Percentiles rank a stretch among this genome's conserved stretches.
Conservation (phyloP, 805 yeast species). For the Wickerhamomyces hampshirensis region DNA sequence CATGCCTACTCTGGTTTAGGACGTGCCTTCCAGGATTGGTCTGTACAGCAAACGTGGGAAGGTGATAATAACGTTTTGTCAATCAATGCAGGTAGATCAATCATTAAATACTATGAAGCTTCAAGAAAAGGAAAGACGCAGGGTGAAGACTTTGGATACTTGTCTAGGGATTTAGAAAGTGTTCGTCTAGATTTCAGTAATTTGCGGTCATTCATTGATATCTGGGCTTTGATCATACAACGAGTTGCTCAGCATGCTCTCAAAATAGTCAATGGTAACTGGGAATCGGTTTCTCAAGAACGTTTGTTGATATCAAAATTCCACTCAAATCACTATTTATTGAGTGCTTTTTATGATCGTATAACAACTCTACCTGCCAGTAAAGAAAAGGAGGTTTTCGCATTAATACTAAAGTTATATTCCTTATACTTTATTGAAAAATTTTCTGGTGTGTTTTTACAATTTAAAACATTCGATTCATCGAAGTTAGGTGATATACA, state of each 20-base stretch:
- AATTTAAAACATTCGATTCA: constrained; percentile 51
- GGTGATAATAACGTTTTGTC: constrained; percentile 91
- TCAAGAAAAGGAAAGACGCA: constrained; percentile 30
- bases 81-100: constrained; percentile 77
- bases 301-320: constrained; percentile 35
- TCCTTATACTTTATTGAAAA: constrained; percentile 63
- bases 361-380: constrained; percentile 19
- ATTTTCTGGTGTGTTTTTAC: constrained; percentile 68
- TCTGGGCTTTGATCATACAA: constrained; percentile 33
- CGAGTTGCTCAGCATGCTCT: constrained; percentile 27
- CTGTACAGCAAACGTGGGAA: constrained; percentile 98
- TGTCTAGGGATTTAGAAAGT: constrained; percentile 25
- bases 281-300: constrained; percentile 34
- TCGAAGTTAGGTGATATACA: constrained; percentile 39
- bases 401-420: constrained; percentile 54
- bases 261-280: constrained; percentile 27
- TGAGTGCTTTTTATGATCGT: constrained; percentile 28
- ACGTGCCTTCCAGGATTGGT: constrained; percentile 86
- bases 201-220: constrained; percentile 17
- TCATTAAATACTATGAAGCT: constrained; percentile 37
- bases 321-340: constrained; percentile 35
- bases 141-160: constrained; percentile 27
- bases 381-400: constrained; percentile 43
- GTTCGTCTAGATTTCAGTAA: constrained; percentile 21
- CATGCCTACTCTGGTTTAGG: constrained; percentile 91